Evolutionary conservation across 345 rosid species (phyloP).

Genomic region (Sapria himalayana): DNA sequence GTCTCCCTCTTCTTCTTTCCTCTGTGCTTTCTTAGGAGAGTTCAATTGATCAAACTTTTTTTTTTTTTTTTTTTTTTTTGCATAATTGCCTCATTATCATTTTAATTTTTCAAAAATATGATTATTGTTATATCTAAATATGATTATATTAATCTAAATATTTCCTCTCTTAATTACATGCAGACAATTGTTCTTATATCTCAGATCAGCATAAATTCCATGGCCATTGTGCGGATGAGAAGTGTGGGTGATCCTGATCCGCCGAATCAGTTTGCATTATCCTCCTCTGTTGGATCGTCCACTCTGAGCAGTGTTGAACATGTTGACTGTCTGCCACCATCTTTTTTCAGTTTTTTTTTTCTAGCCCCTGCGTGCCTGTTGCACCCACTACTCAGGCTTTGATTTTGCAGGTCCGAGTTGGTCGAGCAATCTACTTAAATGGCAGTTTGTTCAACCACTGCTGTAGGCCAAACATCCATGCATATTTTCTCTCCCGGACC

Average conservation of each 20-base stretch:
- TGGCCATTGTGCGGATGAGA: slow-evolving; percentile 55
- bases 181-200: slow-evolving; percentile 44
- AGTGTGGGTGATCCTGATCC: slow-evolving; percentile 17
- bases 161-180: slow-evolving; percentile 13
- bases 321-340: slow-evolving; percentile 18
- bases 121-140: too few species aligned
- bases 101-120: too few species aligned
- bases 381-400: background rate
- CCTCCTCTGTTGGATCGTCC: slow-evolving; percentile 14
- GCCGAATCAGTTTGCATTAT: slow-evolving; percentile 16
- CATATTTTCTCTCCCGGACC: slow-evolving; percentile 64
- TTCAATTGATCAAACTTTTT: too few species aligned
- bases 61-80: too few species aligned
- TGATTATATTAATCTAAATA: too few species aligned
- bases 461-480: slow-evolving; percentile 71
- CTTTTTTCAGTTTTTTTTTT: background rate
- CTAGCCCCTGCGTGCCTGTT: background rate
- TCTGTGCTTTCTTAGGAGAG: too few species aligned
- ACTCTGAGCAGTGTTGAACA: slow-evolving; percentile 42
- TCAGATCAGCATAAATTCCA: slow-evolving; percentile 65
- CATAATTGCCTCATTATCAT: too few species aligned
- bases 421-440: slow-evolving; percentile 48
- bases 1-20: slow-evolving; percentile 16
- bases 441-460: slow-evolving; percentile 86
- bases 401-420: slow-evolving; percentile 39